Evolutionary conservation across 2,329 filamentous ascomycete species (phyloP).

Genomic region (Calonectria montana): DNA sequence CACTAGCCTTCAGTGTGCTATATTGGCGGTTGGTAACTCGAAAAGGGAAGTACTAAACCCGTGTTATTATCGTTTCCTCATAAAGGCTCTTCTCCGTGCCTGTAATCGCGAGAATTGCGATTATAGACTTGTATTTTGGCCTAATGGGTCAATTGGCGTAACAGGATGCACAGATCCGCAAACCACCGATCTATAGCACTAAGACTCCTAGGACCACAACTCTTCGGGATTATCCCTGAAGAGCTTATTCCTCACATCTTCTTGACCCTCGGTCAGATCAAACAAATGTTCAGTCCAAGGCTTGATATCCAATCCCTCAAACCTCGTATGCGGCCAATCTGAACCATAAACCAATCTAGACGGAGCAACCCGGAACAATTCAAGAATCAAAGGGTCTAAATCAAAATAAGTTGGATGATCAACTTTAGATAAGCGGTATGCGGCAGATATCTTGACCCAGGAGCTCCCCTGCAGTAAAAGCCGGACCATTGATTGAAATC

Average conservation of each 20-base stretch:
- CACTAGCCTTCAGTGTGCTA: too few species aligned
- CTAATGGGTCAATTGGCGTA: too few species aligned
- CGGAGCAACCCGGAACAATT: background rate
- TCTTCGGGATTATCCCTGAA: background rate
- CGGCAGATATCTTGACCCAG: slow-evolving; percentile 1
- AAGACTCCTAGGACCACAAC: background rate
- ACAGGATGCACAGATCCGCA: too few species aligned
- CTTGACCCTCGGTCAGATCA: background rate
- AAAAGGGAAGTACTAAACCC: too few species aligned
- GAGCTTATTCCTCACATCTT: background rate
- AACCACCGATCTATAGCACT: too few species aligned
- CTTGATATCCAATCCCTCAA: slow-evolving; percentile 2
- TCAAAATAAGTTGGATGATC: background rate
- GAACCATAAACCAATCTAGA: background rate
- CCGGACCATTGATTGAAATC: background rate
- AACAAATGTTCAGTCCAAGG: slow-evolving; percentile 5
- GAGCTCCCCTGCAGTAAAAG: background rate
- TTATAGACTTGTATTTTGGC: too few species aligned
- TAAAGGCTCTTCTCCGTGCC: too few species aligned
- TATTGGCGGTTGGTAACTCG: too few species aligned
- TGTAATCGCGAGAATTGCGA: too few species aligned
- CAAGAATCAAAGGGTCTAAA: background rate
- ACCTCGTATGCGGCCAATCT: slow-evolving; percentile 3
- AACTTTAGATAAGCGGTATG: background rate
- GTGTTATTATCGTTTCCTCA: too few species aligned